Conservation (phyloP, 352 stramenopile genomes). For the Ophiocytium majus region DNA sequence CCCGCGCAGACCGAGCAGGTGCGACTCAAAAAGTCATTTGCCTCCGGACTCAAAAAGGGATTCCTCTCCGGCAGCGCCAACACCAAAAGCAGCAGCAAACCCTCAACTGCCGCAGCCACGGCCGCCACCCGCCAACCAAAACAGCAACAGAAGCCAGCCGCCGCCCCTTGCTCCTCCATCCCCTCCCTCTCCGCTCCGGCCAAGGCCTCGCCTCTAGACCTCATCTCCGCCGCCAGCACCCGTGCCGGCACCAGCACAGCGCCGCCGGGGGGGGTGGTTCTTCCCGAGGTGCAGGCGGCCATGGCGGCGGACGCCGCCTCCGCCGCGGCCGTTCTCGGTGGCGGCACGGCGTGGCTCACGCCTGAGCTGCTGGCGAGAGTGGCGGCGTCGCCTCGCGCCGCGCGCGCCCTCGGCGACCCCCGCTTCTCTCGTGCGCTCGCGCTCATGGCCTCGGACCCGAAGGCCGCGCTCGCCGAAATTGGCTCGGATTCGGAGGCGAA, state of each 20-base stretch:
- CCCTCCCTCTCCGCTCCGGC: conserved; percentile 26
- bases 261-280: conserved; percentile 13
- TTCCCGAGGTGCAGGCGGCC: conserved; percentile 49
- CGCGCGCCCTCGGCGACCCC: conserved; percentile 32
- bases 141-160: not conserved
- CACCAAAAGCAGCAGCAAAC: not conserved
- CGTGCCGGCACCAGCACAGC: not conserved
- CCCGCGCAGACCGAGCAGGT: conserved; percentile 12
- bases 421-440: conserved; percentile 35
- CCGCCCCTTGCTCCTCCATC: conserved; percentile 26
- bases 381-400: conserved; percentile 28
- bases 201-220: conserved; percentile 18
- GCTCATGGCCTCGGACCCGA: conserved; percentile 27
- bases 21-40: conserved; percentile 37
- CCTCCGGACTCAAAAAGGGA: conserved; percentile 32
- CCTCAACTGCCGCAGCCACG: not conserved
- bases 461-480: conserved; percentile 36
- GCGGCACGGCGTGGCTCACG: conserved; percentile 30
- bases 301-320: conserved; percentile 36
- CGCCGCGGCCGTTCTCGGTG: not conserved
- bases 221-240: conserved; percentile 22
- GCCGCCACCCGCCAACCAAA: conserved; percentile 1
- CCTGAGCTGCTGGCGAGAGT: conserved; percentile 42
- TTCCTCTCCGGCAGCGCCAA: conserved; percentile 26
- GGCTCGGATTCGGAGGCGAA: conserved; percentile 23